A percentile compares a stretch with the other conserved stretches of the same genome.
phyloP scores from a whole-genome alignment of 2,329 filamentous ascomycete genomes.

The Exophiala viscosa region DNA sequence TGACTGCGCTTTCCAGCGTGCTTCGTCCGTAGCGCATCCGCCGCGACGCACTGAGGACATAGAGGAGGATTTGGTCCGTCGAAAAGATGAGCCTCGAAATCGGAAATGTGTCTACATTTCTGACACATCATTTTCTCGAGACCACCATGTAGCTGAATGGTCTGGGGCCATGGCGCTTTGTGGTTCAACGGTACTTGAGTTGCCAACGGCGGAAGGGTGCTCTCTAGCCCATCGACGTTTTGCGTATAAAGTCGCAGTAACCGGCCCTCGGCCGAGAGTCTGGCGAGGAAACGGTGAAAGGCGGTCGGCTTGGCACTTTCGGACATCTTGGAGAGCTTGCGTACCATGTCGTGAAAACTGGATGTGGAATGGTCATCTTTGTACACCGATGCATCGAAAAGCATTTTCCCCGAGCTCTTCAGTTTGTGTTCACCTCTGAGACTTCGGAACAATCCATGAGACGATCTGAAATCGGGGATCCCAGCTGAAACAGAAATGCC shows the following conservation, averaged over 20 bases:
- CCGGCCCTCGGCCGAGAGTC: slow-evolving; percentile 79
- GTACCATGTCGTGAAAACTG: slow-evolving; percentile 94
- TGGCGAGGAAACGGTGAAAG: slow-evolving; percentile 92
- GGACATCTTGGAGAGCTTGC: slow-evolving; percentile 76
- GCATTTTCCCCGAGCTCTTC: slow-evolving; percentile 87
- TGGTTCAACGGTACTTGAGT: slow-evolving; percentile 76
- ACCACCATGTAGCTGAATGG: slow-evolving; percentile 89
- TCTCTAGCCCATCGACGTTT: slow-evolving; percentile 95
- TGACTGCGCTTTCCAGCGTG: slow-evolving; percentile 84
- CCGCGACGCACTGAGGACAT: slow-evolving; percentile 69
- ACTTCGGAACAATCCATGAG: slow-evolving; percentile 81
- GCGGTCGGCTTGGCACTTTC: slow-evolving; percentile 73
- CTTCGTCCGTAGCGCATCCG: slow-evolving; percentile 70
- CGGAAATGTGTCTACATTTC: slow-evolving; percentile 74
- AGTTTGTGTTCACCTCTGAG: slow-evolving; percentile 83
- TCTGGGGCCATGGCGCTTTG: slow-evolving; percentile 89
- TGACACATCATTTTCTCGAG: slow-evolving; percentile 95
- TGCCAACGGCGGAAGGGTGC: slow-evolving; percentile 70
- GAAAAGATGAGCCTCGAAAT: slow-evolving; percentile 77
- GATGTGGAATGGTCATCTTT: slow-evolving; percentile 83
- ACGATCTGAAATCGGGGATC: slow-evolving; percentile 94
- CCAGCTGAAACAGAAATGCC: slow-evolving; percentile 96
- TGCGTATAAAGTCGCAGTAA: slow-evolving; percentile 90
- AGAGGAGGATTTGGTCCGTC: slow-evolving; percentile 77
- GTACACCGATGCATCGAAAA: slow-evolving; percentile 97